These are phyloP conservation scores for Phytophthora constricta DNA, from an alignment of 352 stramenopile species.

Conservation along the genomic window DNA sequence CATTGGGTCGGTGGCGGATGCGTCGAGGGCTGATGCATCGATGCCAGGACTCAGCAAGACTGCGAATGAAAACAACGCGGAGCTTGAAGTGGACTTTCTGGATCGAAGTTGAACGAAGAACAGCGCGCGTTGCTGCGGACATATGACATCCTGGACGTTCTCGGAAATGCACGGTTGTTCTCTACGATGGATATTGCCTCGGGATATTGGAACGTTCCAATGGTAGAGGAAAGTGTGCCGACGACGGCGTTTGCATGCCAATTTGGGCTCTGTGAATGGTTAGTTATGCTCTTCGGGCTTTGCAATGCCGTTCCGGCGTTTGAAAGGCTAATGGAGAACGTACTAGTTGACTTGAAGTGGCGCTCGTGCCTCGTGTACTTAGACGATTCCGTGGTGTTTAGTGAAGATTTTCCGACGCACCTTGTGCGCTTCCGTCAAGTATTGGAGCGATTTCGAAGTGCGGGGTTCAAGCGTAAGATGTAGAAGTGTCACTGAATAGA, in stretches of 20 bases:
- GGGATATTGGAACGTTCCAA: conserved; percentile 1
- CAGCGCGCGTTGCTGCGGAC: neutral
- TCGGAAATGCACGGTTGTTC: neutral
- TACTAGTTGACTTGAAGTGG: conserved; percentile 6
- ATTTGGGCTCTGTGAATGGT: neutral
- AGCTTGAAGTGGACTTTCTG: neutral
- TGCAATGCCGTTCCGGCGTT: conserved; percentile 8
- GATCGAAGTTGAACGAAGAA: neutral
- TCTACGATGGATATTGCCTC: neutral
- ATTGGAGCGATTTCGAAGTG: neutral
- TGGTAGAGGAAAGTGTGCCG: neutral
- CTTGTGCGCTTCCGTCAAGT: neutral
- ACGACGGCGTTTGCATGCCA: conserved; percentile 12
- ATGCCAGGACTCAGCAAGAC: neutral
- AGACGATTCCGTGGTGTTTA: conserved; percentile 5
- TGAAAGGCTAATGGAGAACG: conserved; percentile 4
- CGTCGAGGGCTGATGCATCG: too few relatives aligned
- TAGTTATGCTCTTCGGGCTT: neutral
- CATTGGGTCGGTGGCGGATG: too few relatives aligned
- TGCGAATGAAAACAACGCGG: neutral
- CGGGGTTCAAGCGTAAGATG: conserved; percentile 8
- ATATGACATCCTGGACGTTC: neutral
- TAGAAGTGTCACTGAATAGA: conserved; percentile 20
- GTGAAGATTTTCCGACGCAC: conserved; percentile 2
- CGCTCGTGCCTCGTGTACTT: conserved; percentile 6